phyloP scores from a whole-genome alignment of 306 rosid species.

The Styphnolobium japonicum region DNA sequence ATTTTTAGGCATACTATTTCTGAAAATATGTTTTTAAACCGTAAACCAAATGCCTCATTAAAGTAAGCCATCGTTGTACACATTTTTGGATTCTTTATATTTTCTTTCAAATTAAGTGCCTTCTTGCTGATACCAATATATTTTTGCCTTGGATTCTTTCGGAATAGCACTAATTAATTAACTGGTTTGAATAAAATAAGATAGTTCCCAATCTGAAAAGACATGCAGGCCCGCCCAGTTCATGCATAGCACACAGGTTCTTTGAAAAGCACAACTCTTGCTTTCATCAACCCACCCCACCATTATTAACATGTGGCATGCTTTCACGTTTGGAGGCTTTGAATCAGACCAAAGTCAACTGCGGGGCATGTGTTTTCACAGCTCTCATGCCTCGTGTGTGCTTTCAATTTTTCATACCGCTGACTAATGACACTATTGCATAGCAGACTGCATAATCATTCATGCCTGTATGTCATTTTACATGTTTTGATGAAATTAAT shows the following conservation, averaged over 20 bases:
- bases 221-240: not conserved
- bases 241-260: constrained; percentile 12
- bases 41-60: no score
- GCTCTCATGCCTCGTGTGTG: not conserved
- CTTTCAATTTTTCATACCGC: not conserved
- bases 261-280: not conserved
- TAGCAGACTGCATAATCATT: not conserved
- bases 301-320: not conserved
- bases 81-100: no score
- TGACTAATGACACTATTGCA: not conserved
- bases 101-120: not conserved
- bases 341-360: constrained; percentile 14
- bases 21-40: no score
- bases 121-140: not conserved
- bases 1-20: no score
- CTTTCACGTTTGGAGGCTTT: not conserved
- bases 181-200: not conserved
- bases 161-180: not conserved
- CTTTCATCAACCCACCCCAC: not conserved
- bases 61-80: no score
- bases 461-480: not conserved
- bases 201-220: not conserved
- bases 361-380: not conserved
- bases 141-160: constrained; percentile 1
- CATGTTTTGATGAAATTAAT: not conserved